A percentile compares a stretch with the other conserved stretches of the same genome.
These are phyloP conservation scores for Dactylorhiza incarnata DNA, from an alignment of 106 monocot genomes.

Conservation along the genomic window DNA sequence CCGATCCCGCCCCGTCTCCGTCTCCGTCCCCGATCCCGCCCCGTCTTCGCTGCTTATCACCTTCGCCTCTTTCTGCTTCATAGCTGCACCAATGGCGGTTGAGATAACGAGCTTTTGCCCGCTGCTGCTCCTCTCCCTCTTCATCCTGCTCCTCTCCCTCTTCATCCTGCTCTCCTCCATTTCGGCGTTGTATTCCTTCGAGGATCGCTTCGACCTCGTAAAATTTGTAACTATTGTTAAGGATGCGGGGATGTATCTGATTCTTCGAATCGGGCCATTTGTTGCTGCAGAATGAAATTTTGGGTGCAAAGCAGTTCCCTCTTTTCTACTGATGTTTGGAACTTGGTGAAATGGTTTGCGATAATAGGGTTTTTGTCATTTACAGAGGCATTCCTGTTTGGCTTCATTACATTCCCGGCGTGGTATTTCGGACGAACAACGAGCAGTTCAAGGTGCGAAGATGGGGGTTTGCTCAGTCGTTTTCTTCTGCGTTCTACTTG, in stretches of 20 bases:
- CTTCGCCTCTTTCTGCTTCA: background rate
- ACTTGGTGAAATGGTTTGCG: background rate
- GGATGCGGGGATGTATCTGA: constrained; percentile 77
- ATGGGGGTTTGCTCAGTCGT: background rate
- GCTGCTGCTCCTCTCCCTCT: constrained; percentile 9
- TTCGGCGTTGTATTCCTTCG: constrained; percentile 56
- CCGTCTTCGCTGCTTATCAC: background rate
- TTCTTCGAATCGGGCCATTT: constrained; percentile 92
- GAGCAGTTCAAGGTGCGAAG: constrained; percentile 68
- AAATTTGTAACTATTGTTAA: constrained; percentile 65
- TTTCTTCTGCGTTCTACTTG: background rate
- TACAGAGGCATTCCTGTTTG: constrained; percentile 89
- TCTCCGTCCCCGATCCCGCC: no score
- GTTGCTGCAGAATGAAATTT: constrained; percentile 91
- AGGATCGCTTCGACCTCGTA: constrained; percentile 80
- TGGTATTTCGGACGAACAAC: constrained; percentile 58
- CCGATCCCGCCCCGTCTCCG: no score
- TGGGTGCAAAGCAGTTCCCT: constrained; percentile 32
- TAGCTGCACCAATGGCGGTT: background rate
- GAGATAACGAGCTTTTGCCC: background rate
- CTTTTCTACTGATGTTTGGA: background rate
- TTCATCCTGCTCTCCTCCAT: constrained; percentile 4
- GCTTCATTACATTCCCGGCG: constrained; percentile 90
- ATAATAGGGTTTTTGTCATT: background rate
- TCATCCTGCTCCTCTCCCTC: no score